These are phyloP conservation scores for Zygotorulaspora danielsina DNA, from an alignment of 805 yeast species.

Conservation along the genomic window DNA sequence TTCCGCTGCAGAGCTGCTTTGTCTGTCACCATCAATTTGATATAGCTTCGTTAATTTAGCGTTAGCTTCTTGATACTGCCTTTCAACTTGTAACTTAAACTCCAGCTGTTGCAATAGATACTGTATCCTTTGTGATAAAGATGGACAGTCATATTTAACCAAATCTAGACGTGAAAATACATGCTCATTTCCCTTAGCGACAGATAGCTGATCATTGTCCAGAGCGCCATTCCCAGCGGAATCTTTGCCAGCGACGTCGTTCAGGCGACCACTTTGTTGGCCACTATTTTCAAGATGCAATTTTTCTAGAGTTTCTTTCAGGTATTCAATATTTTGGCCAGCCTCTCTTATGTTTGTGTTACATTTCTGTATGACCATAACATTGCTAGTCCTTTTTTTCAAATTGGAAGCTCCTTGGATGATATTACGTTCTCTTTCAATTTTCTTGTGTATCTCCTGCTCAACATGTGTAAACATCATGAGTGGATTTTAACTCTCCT, in stretches of 20 bases:
- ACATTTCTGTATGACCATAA: slow-evolving; percentile 83
- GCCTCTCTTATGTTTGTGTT: slow-evolving; percentile 89
- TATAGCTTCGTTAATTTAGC: slow-evolving; percentile 84
- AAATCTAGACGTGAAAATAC: slow-evolving; percentile 69
- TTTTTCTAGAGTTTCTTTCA: slow-evolving; percentile 70
- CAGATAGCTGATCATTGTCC: slow-evolving; percentile 37
- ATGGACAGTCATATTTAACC: slow-evolving; percentile 88
- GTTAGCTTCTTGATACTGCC: slow-evolving; percentile 88
- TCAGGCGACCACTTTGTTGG: slow-evolving; percentile 3
- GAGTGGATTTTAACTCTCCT: no score
- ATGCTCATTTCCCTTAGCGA: slow-evolving; percentile 35
- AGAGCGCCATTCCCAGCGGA: slow-evolving; percentile 5
- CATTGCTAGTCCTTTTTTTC: slow-evolving; percentile 72
- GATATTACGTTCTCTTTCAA: slow-evolving; percentile 82
- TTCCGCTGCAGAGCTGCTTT: slow-evolving; percentile 81
- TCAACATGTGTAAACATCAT: slow-evolving; percentile 23
- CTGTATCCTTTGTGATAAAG: slow-evolving; percentile 89
- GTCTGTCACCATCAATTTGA: slow-evolving; percentile 85
- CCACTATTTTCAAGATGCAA: slow-evolving; percentile 35
- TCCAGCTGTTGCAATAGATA: slow-evolving; percentile 93
- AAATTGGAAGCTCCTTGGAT: slow-evolving; percentile 82
- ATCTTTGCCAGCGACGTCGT: neutral
- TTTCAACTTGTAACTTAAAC: slow-evolving; percentile 89
- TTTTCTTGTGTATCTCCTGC: slow-evolving; percentile 74
- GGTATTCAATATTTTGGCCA: slow-evolving; percentile 82